phyloP scores from a whole-genome alignment of 139 green algal species.

The Chlorella ohadii region DNA sequence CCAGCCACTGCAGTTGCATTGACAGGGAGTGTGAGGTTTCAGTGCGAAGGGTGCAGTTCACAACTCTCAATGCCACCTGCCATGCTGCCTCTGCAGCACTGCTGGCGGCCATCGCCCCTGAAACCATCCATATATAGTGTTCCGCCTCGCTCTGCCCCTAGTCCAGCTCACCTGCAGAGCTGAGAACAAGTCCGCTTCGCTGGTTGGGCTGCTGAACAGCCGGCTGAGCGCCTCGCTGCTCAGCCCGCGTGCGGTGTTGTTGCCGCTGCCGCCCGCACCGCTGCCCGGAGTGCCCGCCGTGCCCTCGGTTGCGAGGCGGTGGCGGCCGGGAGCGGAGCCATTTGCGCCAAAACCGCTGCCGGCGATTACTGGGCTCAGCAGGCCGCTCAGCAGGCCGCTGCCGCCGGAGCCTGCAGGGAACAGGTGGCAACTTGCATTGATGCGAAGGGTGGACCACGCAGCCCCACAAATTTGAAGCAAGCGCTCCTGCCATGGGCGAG shows the following conservation, averaged over 20 bases:
- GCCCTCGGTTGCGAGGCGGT: not conserved
- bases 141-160: too few relatives aligned
- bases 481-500: too few relatives aligned
- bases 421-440: too few relatives aligned
- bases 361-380: not conserved
- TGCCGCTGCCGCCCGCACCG: not conserved
- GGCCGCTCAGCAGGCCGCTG: not conserved
- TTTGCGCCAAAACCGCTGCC: not conserved
- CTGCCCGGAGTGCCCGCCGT: not conserved
- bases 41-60: too few relatives aligned
- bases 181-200: not conserved
- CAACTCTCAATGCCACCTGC: too few relatives aligned
- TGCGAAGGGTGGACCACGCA: too few relatives aligned
- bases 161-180: not conserved
- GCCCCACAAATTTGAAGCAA: too few relatives aligned
- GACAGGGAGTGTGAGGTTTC: not conserved
- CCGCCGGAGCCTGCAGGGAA: not conserved
- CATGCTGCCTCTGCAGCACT: too few relatives aligned
- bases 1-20: conserved; percentile 17
- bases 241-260: not conserved
- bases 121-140: too few relatives aligned
- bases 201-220: not conserved
- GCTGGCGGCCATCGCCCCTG: too few relatives aligned
- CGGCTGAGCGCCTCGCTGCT: not conserved
- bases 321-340: too few relatives aligned